A percentile compares a stretch with the other conserved stretches of the same genome.
Conservation (phyloP, 441 rosid genomes). For the Adansonia rubrostipa region DNA sequence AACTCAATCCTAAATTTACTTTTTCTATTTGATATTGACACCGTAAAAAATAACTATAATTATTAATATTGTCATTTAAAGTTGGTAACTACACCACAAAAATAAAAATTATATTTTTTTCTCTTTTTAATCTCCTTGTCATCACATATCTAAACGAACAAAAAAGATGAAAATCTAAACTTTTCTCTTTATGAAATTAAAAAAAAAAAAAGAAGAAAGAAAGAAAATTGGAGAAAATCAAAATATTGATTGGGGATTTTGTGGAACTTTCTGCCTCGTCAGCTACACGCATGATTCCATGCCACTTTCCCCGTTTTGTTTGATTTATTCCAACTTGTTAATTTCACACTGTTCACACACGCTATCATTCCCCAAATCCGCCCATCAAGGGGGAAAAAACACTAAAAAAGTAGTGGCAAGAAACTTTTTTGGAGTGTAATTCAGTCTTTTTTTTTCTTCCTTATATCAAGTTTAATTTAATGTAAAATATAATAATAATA, state of each 20-base stretch:
- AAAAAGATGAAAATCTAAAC: background rate
- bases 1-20: slow-evolving; percentile 13
- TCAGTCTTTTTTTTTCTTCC: background rate
- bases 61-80: slow-evolving; percentile 2
- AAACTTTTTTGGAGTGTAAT: background rate
- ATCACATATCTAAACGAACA: background rate
- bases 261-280: slow-evolving; percentile 36
- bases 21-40: background rate
- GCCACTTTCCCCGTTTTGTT: slow-evolving; percentile 21
- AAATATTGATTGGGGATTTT: background rate
- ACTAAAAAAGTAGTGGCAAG: background rate
- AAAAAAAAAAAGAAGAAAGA: background rate
- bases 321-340: slow-evolving; percentile 32
- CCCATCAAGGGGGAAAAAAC: background rate
- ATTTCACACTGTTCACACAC: slow-evolving; percentile 40
- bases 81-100: background rate
- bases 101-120: background rate
- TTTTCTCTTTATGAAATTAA: background rate
- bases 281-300: slow-evolving; percentile 34
- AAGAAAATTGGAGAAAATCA: background rate
- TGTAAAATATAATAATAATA: too few relatives aligned
- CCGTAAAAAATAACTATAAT: background rate
- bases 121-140: background rate
- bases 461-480: background rate
- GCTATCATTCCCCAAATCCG: background rate